Percentiles rank a stretch among this genome's conserved stretches.
Evolutionary conservation across 768 basidiomycete genomes (phyloP).

Genomic region (Antrodiella citrinella): DNA sequence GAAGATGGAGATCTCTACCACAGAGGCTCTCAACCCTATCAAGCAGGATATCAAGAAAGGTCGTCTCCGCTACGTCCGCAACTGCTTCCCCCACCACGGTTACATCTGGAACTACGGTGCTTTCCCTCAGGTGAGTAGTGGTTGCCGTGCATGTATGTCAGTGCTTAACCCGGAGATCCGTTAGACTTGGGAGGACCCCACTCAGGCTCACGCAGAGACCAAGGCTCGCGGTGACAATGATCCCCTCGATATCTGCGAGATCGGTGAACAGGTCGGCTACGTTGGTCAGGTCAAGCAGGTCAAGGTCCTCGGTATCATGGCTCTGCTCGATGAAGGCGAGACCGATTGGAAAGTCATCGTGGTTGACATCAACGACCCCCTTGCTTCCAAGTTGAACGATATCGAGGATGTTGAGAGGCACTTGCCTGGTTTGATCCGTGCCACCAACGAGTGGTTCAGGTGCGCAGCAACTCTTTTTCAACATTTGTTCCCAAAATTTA

Average conservation of each 20-base stretch:
- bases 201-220: constrained; percentile 82
- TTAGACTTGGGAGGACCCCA: constrained; percentile 98
- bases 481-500: neutral
- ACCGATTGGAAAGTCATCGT: constrained; percentile 99
- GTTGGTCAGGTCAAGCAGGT: constrained; percentile 98
- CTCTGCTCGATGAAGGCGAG: constrained; percentile 97
- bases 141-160: neutral
- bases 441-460: constrained; percentile 99
- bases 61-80: constrained; percentile 92
- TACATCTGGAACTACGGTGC: constrained; percentile 99
- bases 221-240: constrained; percentile 99
- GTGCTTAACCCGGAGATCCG: constrained; percentile 3
- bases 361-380: constrained; percentile 91
- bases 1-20: constrained; percentile 99
- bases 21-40: constrained; percentile 99
- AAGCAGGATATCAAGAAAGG: constrained; percentile 99
- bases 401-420: constrained; percentile 99
- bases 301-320: constrained; percentile 99
- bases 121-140: constrained; percentile 78
- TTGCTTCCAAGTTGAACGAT: constrained; percentile 95
- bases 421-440: constrained; percentile 91
- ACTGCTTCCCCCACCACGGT: constrained; percentile 99
- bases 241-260: constrained; percentile 99
- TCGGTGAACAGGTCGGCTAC: constrained; percentile 97
- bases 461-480: constrained; percentile 23